Conservation (phyloP, 331 rosid species). For the Erythrophleum ivorense region DNA sequence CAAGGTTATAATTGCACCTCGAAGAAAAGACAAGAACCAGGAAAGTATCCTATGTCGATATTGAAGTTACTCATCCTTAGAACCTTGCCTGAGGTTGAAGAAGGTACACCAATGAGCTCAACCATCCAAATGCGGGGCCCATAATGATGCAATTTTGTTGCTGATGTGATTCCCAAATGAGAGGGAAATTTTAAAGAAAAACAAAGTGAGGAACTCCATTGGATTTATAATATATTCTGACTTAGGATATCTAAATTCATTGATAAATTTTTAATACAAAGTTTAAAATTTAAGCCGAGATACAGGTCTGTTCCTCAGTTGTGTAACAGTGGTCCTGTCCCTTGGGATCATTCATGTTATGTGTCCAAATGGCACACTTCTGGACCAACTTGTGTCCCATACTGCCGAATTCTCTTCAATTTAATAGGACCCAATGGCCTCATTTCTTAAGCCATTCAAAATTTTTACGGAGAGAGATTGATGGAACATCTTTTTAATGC, state of each 20-base stretch:
- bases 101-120: constrained; percentile 15
- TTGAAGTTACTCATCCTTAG: neutral
- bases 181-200: neutral
- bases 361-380: constrained; percentile 3
- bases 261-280: neutral
- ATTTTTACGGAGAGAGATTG: neutral
- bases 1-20: constrained; percentile 25
- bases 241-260: no score
- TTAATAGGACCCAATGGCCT: constrained; percentile 28
- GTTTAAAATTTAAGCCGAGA: neutral
- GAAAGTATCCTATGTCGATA: constrained; percentile 24
- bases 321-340: neutral
- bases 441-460: constrained; percentile 37
- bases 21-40: constrained; percentile 27
- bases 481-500: constrained; percentile 36
- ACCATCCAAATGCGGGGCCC: neutral
- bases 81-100: constrained; percentile 10
- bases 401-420: constrained; percentile 29
- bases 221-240: no score
- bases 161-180: constrained; percentile 4
- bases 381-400: constrained; percentile 37
- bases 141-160: constrained; percentile 1
- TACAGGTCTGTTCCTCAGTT: neutral
- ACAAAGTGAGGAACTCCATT: neutral
- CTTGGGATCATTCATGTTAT: neutral